Evolutionary conservation across 2,329 filamentous ascomycete genomes (phyloP).

Genomic region (Aspergillus terreus): DNA sequence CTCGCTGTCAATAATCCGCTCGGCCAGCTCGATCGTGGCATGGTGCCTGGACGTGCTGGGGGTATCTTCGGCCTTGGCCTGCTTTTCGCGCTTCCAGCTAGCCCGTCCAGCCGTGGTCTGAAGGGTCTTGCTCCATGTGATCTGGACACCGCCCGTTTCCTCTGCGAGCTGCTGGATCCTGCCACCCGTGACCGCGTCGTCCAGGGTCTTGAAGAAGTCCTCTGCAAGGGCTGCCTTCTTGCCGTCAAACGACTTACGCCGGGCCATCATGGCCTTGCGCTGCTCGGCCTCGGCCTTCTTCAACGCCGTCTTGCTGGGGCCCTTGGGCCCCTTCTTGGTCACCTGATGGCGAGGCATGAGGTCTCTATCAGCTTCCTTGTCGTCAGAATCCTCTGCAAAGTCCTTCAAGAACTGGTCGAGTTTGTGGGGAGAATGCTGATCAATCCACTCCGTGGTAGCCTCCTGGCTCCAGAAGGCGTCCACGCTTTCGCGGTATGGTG

Average conservation of each 20-base stretch:
- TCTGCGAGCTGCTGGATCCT: conserved; percentile 47
- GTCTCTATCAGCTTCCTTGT: conserved; percentile 32
- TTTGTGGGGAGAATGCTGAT: conserved; percentile 52
- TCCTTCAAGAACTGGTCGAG: conserved; percentile 23
- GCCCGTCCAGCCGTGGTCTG: conserved; percentile 63
- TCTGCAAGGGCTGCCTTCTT: conserved; percentile 52
- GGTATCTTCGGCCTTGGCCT: background rate
- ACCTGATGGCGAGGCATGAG: conserved; percentile 6
- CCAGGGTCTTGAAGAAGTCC: conserved; percentile 54
- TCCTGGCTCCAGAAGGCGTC: conserved; percentile 55
- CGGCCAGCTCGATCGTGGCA: conserved; percentile 80
- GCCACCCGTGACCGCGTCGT: conserved; percentile 49
- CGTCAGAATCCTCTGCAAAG: conserved; percentile 28
- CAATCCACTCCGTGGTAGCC: conserved; percentile 52
- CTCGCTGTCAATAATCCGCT: conserved; percentile 79
- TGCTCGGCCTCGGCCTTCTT: conserved; percentile 37
- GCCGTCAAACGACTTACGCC: conserved; percentile 51
- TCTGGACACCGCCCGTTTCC: conserved; percentile 54
- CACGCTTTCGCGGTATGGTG: conserved; percentile 48
- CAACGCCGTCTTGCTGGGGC: conserved; percentile 34
- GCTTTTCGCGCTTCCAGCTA: conserved; percentile 62
- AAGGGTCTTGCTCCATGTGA: conserved; percentile 61
- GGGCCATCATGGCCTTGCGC: conserved; percentile 32
- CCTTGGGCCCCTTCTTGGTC: conserved; percentile 16
- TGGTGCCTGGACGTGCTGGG: conserved; percentile 48